Conservation (phyloP, 371 early-diverging fungal genomes). For the Mucor mucedo region DNA sequence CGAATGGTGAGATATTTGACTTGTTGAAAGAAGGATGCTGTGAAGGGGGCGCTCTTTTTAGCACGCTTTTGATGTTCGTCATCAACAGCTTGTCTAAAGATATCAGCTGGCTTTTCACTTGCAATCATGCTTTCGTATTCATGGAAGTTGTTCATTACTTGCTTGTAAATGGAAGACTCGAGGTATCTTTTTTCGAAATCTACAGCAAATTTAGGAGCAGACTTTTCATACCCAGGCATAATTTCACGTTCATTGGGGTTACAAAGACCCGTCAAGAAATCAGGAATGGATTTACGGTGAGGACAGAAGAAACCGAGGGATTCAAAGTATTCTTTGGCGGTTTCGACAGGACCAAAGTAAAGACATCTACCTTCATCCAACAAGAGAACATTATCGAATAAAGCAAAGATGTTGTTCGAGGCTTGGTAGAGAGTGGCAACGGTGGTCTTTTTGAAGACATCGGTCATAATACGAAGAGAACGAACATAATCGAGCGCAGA, state of each 20-base stretch:
- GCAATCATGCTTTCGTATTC: conserved; percentile 49
- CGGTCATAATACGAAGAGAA: conserved; percentile 60
- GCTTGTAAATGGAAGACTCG: conserved; percentile 41
- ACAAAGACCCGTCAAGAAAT: conserved; percentile 78
- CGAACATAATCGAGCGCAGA: conserved; percentile 73
- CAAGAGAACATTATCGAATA: conserved; percentile 71
- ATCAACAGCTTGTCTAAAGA: conserved; percentile 60
- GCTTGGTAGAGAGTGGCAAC: conserved; percentile 66
- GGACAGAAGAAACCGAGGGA: conserved; percentile 71
- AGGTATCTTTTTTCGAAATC: conserved; percentile 60
- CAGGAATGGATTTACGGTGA: conserved; percentile 76
- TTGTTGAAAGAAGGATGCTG: conserved; percentile 68
- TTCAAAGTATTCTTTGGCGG: conserved; percentile 59
- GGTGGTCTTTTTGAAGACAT: conserved; percentile 61
- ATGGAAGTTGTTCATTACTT: conserved; percentile 41
- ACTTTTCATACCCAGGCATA: conserved; percentile 56
- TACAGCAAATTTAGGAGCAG: conserved; percentile 49
- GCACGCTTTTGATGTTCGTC: conserved; percentile 66
- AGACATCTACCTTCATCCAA: conserved; percentile 66
- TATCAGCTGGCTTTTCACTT: conserved; percentile 42
- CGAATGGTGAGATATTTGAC: conserved; percentile 65
- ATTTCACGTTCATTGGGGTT: conserved; percentile 67
- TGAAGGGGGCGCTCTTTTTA: conserved; percentile 59
- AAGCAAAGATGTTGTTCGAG: conserved; percentile 64
- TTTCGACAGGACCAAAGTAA: conserved; percentile 63